Conservation (phyloP, 768 basidiomycete species). For the Suillus discolor region DNA sequence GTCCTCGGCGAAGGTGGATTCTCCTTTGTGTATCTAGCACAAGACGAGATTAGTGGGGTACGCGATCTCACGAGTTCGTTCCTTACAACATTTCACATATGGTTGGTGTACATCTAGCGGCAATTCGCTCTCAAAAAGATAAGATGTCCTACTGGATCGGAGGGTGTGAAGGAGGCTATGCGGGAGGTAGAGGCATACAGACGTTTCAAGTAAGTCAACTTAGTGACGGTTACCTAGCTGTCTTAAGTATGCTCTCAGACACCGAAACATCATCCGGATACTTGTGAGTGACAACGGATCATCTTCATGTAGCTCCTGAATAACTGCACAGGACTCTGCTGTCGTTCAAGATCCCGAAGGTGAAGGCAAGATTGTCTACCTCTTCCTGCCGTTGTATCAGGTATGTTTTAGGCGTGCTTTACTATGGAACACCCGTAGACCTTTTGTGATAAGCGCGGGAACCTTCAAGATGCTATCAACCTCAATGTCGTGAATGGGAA, state of each 20-base stretch:
- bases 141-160: conserved; percentile 85
- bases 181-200: conserved; percentile 91
- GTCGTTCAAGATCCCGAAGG: conserved; percentile 93
- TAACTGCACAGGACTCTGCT: conserved; percentile 73
- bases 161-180: conserved; percentile 89
- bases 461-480: conserved; percentile 94
- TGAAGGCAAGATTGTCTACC: conserved; percentile 93
- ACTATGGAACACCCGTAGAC: conserved; percentile 2
- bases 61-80: conserved; percentile 26
- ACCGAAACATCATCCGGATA: conserved; percentile 96
- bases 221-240: background rate
- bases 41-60: conserved; percentile 85
- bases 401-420: conserved; percentile 37
- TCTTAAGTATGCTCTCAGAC: conserved; percentile 46
- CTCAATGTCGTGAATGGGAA: conserved; percentile 79
- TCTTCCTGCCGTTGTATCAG: conserved; percentile 94
- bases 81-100: conserved; percentile 7
- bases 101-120: conserved; percentile 45
- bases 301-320: background rate
- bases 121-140: conserved; percentile 98
- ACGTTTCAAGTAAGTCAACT: conserved; percentile 77
- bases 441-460: conserved; percentile 67
- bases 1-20: conserved; percentile 97
- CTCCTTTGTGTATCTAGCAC: conserved; percentile 87
- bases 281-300: conserved; percentile 48